Percentiles rank a stretch among this genome's conserved stretches.
These are phyloP conservation scores for Cyberlindnera euphorbiae DNA, from an alignment of 805 yeast genomes.

Conservation along the genomic window DNA sequence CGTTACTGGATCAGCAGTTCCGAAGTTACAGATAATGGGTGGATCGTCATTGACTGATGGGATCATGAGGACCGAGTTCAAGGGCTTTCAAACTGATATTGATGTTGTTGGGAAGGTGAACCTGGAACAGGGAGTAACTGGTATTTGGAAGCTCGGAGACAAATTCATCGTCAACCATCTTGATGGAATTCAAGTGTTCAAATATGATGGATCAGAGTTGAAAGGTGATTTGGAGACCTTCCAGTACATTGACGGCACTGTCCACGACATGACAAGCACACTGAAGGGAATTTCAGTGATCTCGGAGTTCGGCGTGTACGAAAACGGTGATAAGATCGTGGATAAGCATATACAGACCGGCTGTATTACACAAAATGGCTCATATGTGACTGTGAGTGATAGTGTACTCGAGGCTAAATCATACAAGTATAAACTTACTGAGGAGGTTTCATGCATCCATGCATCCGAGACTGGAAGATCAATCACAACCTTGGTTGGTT, in stretches of 20 bases:
- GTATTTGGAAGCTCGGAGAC: constrained; percentile 18
- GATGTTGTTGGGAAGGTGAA: constrained; percentile 1
- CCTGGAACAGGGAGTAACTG: constrained; percentile 1
- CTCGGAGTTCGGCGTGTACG: constrained; percentile 20
- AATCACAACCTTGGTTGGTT: constrained; percentile 15
- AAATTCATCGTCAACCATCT: constrained; percentile 7
- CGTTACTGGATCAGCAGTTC: constrained; percentile 15
- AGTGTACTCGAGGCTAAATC: neutral
- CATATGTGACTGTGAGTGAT: neutral
- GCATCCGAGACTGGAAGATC: constrained; percentile 1
- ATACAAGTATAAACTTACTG: constrained; percentile 5
- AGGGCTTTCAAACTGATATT: constrained; percentile 11
- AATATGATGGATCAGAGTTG: neutral
- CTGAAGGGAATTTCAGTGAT: constrained; percentile 5
- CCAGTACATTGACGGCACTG: constrained; percentile 10
- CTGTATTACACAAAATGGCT: constrained; percentile 2
- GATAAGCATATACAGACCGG: constrained; percentile 5
- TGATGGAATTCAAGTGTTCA: constrained; percentile 6
- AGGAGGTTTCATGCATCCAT: constrained; percentile 17
- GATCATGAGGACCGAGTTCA: constrained; percentile 19
- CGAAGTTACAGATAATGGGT: constrained; percentile 24
- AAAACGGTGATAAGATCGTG: constrained; percentile 5
- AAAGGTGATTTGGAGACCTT: constrained; percentile 11
- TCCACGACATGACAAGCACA: constrained; percentile 12
- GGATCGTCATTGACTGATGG: constrained; percentile 20